Percentiles rank a stretch among this genome's conserved stretches.
These are phyloP conservation scores for Elongisporangium prolatum DNA, from an alignment of 352 stramenopile species.

Conservation along the genomic window DNA sequence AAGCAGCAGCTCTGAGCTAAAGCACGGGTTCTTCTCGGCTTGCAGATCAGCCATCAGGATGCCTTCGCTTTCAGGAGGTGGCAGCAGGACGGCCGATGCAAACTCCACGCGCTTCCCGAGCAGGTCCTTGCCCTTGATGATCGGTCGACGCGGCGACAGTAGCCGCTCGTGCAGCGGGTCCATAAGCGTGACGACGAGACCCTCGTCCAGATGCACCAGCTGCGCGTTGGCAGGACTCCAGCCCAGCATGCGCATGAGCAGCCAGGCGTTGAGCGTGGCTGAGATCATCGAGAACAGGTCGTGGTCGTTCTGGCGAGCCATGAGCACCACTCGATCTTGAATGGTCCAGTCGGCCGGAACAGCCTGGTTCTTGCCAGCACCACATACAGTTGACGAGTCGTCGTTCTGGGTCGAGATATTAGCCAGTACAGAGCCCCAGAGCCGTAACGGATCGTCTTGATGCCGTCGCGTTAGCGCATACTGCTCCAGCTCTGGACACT, in stretches of 20 bases:
- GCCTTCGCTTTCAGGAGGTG: constrained; percentile 14
- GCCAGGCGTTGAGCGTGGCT: constrained; percentile 23
- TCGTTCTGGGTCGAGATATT: background rate
- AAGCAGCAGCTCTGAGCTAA: constrained; percentile 21
- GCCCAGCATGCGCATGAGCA: constrained; percentile 11
- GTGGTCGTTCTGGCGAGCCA: constrained; percentile 24
- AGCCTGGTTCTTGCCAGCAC: too few relatives aligned
- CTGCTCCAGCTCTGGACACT: constrained; percentile 6
- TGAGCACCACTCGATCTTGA: constrained; percentile 5
- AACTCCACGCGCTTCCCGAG: constrained; percentile 9
- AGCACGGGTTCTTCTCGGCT: constrained; percentile 19
- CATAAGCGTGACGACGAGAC: constrained; percentile 12
- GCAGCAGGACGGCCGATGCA: constrained; percentile 11
- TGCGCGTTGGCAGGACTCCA: constrained; percentile 12
- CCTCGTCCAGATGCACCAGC: constrained; percentile 23
- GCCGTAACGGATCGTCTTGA: background rate
- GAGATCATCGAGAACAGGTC: constrained; percentile 32
- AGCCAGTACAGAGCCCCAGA: background rate
- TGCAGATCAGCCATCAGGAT: constrained; percentile 22
- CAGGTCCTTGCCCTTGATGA: constrained; percentile 7
- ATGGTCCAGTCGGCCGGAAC: too few relatives aligned
- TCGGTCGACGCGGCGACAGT: constrained; percentile 4
- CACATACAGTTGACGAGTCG: too few relatives aligned
- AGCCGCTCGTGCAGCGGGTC: constrained; percentile 18
- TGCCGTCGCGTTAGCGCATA: background rate